Base-by-base conservation (phyloP, 106 monocot genomes). In the Dendrobium nobile region DNA sequence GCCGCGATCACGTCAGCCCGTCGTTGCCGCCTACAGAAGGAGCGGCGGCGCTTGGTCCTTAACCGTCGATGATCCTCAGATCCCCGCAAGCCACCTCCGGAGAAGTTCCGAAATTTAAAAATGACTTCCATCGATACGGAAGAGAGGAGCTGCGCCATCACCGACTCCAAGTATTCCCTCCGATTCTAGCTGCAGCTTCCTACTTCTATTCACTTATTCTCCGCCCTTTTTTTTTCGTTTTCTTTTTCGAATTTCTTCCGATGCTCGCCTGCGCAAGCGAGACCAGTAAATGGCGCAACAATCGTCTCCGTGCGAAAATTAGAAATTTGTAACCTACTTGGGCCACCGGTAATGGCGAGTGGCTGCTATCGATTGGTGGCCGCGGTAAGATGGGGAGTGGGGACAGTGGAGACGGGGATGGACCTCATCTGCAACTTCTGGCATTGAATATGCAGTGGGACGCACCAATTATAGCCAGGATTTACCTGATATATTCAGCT, bases 81-180 rank as follows among this genome's bases (percentile, higher is more conserved):
- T 43, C 58, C 45, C n/a, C 82, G 74, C 65, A 41, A 47, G 56
- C 80, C 47, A 37, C 61, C 20, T 55, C 54, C 59, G 17, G 59
- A 59, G 9, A 41, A 28, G 40, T 11, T 59, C 56, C 56, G 59
- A 40, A 78, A 78, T 8, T 78, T 78, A 59, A 33, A 56, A 51
- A 72, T 16, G 26, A 43, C 68, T 45, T 80, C 80, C 44, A 27
- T 24, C 27, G 67, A 48, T 42, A 72, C 47, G 16, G 80, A 68
- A 9, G 80, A 70, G n/a, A 80, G 24, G 7, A 80, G 70, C 47
- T 80, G 80, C 27, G 80, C 80, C 80, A 80, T 80, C 33, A 9
- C 72, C 31, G 72, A 6, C 8, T 27, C 37, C 16, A 72, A 72
- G 37, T 72, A 68, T 68, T 24, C 10, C 47, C 10, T 70, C 0